Evolutionary conservation across 805 yeast species (phyloP).

Genomic region (Yamadazyma olivae): DNA sequence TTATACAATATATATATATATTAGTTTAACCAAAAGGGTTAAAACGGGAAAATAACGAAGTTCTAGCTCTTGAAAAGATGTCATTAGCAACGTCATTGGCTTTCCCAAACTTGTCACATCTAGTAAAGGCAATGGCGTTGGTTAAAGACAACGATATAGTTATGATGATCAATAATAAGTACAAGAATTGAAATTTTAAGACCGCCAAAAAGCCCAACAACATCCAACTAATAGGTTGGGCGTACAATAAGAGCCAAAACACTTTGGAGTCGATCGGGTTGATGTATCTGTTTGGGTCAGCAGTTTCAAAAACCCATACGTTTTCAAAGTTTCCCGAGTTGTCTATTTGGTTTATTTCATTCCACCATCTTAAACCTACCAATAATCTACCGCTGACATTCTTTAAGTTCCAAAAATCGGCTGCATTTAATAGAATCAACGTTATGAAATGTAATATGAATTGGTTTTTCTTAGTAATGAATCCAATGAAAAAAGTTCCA

Average conservation of each 20-base stretch:
- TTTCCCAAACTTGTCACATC: slow-evolving; percentile 88
- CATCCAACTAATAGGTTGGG: slow-evolving; percentile 74
- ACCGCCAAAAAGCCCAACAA: slow-evolving; percentile 74
- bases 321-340: slow-evolving; percentile 58
- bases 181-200: slow-evolving; percentile 69
- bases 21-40: slow-evolving; percentile 33
- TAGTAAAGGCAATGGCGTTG: slow-evolving; percentile 85
- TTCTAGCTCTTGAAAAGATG: slow-evolving; percentile 52
- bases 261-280: slow-evolving; percentile 90
- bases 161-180: slow-evolving; percentile 59
- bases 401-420: slow-evolving; percentile 92
- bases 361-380: slow-evolving; percentile 98
- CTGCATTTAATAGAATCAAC: slow-evolving; percentile 72
- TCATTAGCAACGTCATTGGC: slow-evolving; percentile 66
- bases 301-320: slow-evolving; percentile 86
- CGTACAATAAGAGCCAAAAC: slow-evolving; percentile 80
- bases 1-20: no score
- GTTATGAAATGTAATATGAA: slow-evolving; percentile 76
- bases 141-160: slow-evolving; percentile 73
- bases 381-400: slow-evolving; percentile 86
- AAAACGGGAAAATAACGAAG: slow-evolving; percentile 44
- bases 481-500: slow-evolving; percentile 62
- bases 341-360: slow-evolving; percentile 49
- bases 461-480: slow-evolving; percentile 38
- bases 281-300: slow-evolving; percentile 66